phyloP scores from a whole-genome alignment of 108 stramenopile species.

The Chaetoceros muelleri region DNA sequence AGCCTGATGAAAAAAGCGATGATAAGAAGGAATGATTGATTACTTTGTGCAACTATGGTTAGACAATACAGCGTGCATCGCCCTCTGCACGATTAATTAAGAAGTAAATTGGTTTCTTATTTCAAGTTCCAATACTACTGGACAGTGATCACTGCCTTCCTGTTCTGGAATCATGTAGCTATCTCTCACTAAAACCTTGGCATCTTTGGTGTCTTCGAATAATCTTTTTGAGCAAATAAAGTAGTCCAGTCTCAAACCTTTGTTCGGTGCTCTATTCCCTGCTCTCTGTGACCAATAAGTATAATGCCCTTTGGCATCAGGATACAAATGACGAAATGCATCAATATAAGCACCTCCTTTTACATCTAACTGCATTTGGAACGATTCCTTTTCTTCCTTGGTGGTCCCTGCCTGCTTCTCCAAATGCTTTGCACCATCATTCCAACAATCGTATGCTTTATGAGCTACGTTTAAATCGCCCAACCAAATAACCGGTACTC shows the following conservation, averaged over 20 bases:
- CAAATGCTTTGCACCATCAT: conserved; percentile 87
- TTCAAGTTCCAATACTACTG: conserved; percentile 69
- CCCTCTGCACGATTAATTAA: no score
- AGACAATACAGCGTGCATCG: no score
- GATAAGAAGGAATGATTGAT: no score
- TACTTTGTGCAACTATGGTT: no score
- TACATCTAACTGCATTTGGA: conserved; percentile 48
- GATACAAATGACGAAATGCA: conserved; percentile 81
- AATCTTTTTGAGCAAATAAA: conserved; percentile 67
- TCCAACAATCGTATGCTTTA: conserved; percentile 79
- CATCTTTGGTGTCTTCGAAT: conserved; percentile 28
- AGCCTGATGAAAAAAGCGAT: conserved; percentile 16
- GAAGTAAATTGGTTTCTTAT: conserved; percentile 20
- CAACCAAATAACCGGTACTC: conserved; percentile 77
- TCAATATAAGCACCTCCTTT: conserved; percentile 55
- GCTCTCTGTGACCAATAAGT: conserved; percentile 84
- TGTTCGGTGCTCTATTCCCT: conserved; percentile 84
- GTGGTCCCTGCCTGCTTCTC: conserved; percentile 85
- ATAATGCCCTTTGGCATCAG: conserved; percentile 73
- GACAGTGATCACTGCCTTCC: conserved; percentile 79
- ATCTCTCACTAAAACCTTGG: conserved; percentile 59
- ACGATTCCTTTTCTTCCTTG: conserved; percentile 73
- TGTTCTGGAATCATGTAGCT: conserved; percentile 66
- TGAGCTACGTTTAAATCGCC: conserved; percentile 93
- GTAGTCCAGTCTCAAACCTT: conserved; percentile 87